These are phyloP conservation scores for Delitschia confertaspora DNA, from an alignment of 495 filamentous ascomycete species.

Conservation along the genomic window DNA sequence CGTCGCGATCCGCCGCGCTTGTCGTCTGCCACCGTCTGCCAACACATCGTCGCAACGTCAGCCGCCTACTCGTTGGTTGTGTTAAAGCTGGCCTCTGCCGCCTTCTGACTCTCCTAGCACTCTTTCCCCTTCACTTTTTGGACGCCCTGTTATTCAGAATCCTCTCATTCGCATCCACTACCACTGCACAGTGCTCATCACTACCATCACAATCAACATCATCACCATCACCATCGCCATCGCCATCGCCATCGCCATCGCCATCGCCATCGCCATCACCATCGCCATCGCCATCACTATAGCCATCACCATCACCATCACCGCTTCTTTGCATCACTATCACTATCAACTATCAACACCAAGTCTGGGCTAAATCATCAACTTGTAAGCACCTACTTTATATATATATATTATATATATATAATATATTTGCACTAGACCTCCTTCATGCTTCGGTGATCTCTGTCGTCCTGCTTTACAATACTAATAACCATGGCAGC, in stretches of 20 bases:
- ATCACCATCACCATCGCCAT: conserved; percentile 4
- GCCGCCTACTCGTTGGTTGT: neutral
- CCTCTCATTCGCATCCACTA: conserved; percentile 16
- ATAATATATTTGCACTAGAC: too few relatives aligned
- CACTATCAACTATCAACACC: too few relatives aligned
- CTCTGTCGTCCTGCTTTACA: too few relatives aligned
- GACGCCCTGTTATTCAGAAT: conserved; percentile 17
- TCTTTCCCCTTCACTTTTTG: conserved; percentile 12
- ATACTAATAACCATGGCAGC: too few relatives aligned
- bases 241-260: neutral
- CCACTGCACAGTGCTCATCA: conserved; percentile 4
- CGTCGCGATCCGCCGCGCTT: too few relatives aligned
- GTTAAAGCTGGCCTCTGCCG: neutral
- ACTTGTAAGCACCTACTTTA: too few relatives aligned
- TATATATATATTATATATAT: too few relatives aligned
- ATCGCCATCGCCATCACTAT: conserved; percentile 6
- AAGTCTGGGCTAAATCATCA: too few relatives aligned
- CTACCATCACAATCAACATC: neutral
- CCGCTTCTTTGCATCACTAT: too few relatives aligned
- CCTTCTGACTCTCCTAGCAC: neutral
- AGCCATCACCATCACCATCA: conserved; percentile 1
- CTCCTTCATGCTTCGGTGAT: too few relatives aligned
- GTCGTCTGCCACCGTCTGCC: too few relatives aligned
- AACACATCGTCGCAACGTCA: conserved; percentile 12
- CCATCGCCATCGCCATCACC: conserved; percentile 8